These are phyloP conservation scores for Aspergillus flavus DNA, from an alignment of 2,329 filamentous ascomycete species.

Conservation along the genomic window DNA sequence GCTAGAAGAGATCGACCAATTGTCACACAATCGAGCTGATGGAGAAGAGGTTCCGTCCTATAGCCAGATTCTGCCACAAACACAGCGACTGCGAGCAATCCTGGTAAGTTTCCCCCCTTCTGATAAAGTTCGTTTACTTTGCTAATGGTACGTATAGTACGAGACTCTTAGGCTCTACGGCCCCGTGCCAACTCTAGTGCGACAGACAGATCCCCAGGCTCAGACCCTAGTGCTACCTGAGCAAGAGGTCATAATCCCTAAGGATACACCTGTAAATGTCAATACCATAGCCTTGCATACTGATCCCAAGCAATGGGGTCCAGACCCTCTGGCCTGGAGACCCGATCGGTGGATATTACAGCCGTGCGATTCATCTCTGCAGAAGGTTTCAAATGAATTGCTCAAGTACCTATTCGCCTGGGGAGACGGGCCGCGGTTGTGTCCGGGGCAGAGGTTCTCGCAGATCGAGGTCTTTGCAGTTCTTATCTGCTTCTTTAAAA, in stretches of 20 bases:
- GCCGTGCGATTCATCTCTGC: no score
- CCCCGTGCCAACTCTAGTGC: not conserved
- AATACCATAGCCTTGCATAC: conserved; percentile 4
- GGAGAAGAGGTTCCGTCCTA: not conserved
- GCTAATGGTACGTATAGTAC: not conserved
- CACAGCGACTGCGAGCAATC: not conserved
- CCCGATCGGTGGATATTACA: conserved; percentile 4
- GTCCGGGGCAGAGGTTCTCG: conserved; percentile 3
- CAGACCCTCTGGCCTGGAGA: conserved; percentile 3
- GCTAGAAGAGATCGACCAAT: not conserved
- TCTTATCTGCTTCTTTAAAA: not conserved
- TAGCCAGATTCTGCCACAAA: not conserved
- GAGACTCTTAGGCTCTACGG: conserved; percentile 10
- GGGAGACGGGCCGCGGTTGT: conserved; percentile 3
- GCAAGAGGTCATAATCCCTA: not conserved
- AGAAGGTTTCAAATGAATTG: not conserved
- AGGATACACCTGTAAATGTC: not conserved
- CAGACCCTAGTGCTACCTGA: not conserved
- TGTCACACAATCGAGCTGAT: not conserved
- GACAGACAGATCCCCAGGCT: not conserved
- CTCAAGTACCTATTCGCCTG: not conserved
- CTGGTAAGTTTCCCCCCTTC: not conserved
- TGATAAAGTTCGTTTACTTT: not conserved
- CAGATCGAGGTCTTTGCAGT: conserved; percentile 5
- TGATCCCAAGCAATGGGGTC: not conserved